phyloP scores from a whole-genome alignment of 441 rosid species.

The Pelargonium myrrhifolium region DNA sequence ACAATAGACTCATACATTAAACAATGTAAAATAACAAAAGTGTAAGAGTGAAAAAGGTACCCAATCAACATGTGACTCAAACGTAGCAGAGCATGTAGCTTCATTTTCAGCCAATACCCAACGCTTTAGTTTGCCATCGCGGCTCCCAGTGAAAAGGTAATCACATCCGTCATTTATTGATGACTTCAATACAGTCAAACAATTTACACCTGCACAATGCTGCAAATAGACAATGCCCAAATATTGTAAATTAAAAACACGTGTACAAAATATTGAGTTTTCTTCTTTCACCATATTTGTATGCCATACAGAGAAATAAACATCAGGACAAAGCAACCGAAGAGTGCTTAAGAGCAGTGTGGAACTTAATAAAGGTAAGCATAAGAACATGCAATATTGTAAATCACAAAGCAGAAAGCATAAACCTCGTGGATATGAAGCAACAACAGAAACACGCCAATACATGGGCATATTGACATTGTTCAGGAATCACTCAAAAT shows the following conservation, averaged over 20 bases:
- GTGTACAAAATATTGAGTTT: no score
- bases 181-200: conserved; percentile 67
- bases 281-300: no score
- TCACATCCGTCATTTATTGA: conserved; percentile 41
- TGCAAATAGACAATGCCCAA: conserved; percentile 35
- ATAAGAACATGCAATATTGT: no score
- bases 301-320: background rate
- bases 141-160: conserved; percentile 92
- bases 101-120: conserved; percentile 72
- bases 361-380: no score
- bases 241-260: background rate
- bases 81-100: conserved; percentile 81
- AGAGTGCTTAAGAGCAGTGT: no score
- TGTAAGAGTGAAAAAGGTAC: conserved; percentile 31
- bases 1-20: background rate
- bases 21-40: conserved; percentile 14
- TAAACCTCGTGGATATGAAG: no score
- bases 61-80: conserved; percentile 99
- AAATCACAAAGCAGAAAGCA: no score
- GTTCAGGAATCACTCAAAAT: no score
- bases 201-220: conserved; percentile 97
- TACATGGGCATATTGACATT: no score
- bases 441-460: no score
- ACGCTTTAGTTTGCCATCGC: conserved; percentile 96
- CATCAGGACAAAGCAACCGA: background rate